Percentiles rank a stretch among this genome's conserved stretches.
These are phyloP conservation scores for Ocimum tenuiflorum DNA, from an alignment of 257 asterid species.

Conservation along the genomic window DNA sequence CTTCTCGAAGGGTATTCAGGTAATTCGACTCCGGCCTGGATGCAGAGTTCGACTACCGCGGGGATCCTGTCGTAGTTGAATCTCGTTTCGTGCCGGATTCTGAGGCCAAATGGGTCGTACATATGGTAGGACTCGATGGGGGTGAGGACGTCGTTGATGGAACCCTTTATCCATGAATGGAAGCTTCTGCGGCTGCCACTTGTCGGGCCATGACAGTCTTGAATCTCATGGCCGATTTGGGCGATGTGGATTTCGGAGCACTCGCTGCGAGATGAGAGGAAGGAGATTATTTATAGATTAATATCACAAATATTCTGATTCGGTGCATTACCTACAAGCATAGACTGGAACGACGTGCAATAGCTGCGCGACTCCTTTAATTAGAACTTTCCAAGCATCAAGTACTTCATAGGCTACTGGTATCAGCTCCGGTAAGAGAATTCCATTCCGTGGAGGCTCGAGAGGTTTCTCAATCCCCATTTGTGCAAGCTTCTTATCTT, in stretches of 20 bases:
- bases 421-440: constrained; percentile 52
- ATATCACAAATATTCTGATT: not conserved
- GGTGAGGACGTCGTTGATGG: constrained; percentile 64
- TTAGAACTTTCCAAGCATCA: constrained; percentile 73
- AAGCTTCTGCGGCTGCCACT: constrained; percentile 55
- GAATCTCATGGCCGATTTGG: constrained; percentile 57
- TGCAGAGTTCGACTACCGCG: constrained; percentile 87
- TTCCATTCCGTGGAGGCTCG: constrained; percentile 76
- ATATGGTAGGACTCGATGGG: constrained; percentile 86
- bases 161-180: constrained; percentile 86
- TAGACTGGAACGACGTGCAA: constrained; percentile 61
- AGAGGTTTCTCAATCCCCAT: constrained; percentile 90
- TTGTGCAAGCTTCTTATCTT: constrained; percentile 75
- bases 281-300: constrained; percentile 5
- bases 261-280: constrained; percentile 45
- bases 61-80: constrained; percentile 73
- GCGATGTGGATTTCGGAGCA: constrained; percentile 83
- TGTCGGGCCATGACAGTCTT: constrained; percentile 61
- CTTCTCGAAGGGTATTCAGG: constrained; percentile 81
- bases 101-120: constrained; percentile 78
- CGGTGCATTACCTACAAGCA: constrained; percentile 74
- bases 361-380: constrained; percentile 71
- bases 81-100: constrained; percentile 81
- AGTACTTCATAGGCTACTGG: constrained; percentile 72
- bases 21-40: constrained; percentile 89